Evolutionary conservation across 306 rosid species (phyloP), one percentile per base, ranked within the genome.

Genomic region (Acmispon strigosus): DNA sequence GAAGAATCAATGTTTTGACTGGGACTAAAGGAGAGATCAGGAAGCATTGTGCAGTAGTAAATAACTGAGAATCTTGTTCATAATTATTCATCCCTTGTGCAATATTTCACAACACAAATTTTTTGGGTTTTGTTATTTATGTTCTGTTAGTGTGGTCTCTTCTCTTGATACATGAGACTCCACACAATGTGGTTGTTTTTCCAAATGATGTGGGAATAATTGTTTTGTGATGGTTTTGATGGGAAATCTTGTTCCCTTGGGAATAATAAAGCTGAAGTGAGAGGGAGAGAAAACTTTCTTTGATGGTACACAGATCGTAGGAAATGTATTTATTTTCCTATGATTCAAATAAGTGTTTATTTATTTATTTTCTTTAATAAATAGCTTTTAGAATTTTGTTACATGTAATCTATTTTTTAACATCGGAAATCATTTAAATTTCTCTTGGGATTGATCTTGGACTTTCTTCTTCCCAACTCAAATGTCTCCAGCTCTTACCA

Each of bases 1-100:
- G 89, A 10, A 60, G 79, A 68, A 14, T 84, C 32, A 65, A 66
- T 9, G 85, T 87, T 6, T 83, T 78, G 81, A 79, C 87, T 0
- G 98, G 95, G 5, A 37, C 84, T 4, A 34, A 68, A 22, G 98
- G 97, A 36, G 79, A 90, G 82, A 84, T 94, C 43, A 86, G 96
- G 78, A 94, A 84, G 86, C 80, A 78, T 0, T 94, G 98, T 61
- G 86, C 84, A 8, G 13, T 78, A 10, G 83, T 85, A 1, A 90
- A 92, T 66, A 64, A 48, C 8, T 81, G 49, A 51, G 11, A 0
- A 24, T 62, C 7, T 32, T 20, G 15, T 52, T 50, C 13, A 56
- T 6, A 8, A 55, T 56, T 18, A 34, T 6, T 14, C 19, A 10
- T 36, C 8, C 43, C 15, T 1, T 4, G 14, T 41, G 50, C 44